Percentiles rank a stretch among this genome's conserved stretches.
phyloP scores from a whole-genome alignment of 2,329 filamentous ascomycete genomes.

The Neoscytalidium dimidiatum region DNA sequence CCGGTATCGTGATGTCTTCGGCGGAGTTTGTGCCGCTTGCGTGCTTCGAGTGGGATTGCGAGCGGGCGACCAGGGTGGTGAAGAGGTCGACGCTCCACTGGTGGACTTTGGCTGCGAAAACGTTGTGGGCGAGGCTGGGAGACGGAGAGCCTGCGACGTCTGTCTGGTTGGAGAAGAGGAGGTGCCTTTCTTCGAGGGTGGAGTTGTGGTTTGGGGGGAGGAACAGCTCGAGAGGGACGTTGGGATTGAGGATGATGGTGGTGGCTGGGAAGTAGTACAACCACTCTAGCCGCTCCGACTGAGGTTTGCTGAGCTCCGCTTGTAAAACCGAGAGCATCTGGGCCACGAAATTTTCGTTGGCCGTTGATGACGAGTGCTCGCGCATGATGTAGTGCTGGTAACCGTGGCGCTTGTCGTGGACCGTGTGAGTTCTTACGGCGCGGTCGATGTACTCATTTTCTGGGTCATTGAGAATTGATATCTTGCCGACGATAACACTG shows the following conservation, averaged over 20 bases:
- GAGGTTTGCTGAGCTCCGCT: neutral
- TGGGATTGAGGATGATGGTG: constrained; percentile 4
- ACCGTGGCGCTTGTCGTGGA: constrained; percentile 36
- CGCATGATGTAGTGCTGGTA: constrained; percentile 38
- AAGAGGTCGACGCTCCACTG: constrained; percentile 10
- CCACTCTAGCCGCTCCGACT: constrained; percentile 3
- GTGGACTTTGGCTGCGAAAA: neutral
- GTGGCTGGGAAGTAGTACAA: neutral
- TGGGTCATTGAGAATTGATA: constrained; percentile 17
- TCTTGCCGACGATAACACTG: constrained; percentile 8
- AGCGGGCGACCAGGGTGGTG: constrained; percentile 1
- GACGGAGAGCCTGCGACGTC: neutral
- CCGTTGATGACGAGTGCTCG: neutral
- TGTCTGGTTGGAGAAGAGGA: neutral
- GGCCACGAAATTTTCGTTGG: neutral
- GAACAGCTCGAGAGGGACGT: constrained; percentile 4
- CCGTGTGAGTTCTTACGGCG: constrained; percentile 36
- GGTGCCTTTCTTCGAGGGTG: neutral
- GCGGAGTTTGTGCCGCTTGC: no score
- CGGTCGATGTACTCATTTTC: constrained; percentile 33
- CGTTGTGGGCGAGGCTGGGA: neutral
- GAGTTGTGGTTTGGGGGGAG: neutral
- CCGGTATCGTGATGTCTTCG: neutral
- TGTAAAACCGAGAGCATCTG: neutral
- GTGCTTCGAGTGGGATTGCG: neutral